Evolutionary conservation across 1,284 basidiomycete genomes (phyloP).

Genomic region (Hypsizygus ulmarius): DNA sequence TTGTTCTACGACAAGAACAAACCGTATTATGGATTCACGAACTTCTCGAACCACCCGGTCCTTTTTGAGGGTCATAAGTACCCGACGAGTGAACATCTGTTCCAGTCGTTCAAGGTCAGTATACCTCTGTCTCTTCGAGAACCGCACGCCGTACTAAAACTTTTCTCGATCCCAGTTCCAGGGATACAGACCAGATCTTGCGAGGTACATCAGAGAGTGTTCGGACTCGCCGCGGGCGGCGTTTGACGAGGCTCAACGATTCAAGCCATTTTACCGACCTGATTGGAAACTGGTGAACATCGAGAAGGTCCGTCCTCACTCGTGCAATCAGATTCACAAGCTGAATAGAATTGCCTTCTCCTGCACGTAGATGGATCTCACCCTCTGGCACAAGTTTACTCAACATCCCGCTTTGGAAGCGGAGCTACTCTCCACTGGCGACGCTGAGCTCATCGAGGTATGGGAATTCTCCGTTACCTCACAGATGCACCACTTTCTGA

Average conservation of each 20-base stretch:
- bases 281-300: conserved; percentile 66
- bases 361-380: conserved; percentile 54
- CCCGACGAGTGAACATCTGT: conserved; percentile 66
- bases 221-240: conserved; percentile 54
- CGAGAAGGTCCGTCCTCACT: conserved; percentile 42
- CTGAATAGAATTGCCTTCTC: background rate
- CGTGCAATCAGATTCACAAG: background rate
- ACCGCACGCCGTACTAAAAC: background rate
- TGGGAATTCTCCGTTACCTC: conserved; percentile 15
- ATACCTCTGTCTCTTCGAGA: background rate
- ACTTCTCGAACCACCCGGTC: conserved; percentile 61
- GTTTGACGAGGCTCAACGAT: conserved; percentile 58
- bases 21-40: conserved; percentile 67
- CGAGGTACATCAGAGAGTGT: conserved; percentile 60
- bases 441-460: conserved; percentile 62
- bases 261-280: conserved; percentile 49
- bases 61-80: conserved; percentile 52
- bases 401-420: conserved; percentile 54
- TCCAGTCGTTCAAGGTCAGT: conserved; percentile 62
- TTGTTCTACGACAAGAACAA: conserved; percentile 59
- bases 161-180: conserved; percentile 43
- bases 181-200: conserved; percentile 51
- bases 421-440: conserved; percentile 55
- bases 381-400: conserved; percentile 59
- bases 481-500: background rate